Evolutionary conservation across 345 rosid species (phyloP), one percentile per base, ranked within the genome.

Genomic region (Rhodamnia rubescens): DNA sequence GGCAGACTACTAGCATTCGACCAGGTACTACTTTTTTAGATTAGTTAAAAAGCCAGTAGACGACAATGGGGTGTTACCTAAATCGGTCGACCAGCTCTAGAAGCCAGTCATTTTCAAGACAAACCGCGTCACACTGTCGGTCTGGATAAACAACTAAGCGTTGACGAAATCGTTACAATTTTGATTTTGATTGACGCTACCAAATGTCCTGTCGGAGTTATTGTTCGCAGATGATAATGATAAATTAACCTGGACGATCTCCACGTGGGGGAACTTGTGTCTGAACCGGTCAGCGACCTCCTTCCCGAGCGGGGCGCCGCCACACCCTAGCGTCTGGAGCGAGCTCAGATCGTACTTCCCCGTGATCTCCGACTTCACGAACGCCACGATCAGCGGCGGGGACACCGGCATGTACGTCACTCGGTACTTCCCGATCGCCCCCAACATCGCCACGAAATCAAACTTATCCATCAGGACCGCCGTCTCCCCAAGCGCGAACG

Each of bases 271-370:
- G 84, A 95, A 94, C 85, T 95, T 96, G 86, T 90, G 83, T 81
- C 84, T 92, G 88, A 96, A 96, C 86, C 87, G 92, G 88, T 89
- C 91, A n/a, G 93, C 90, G 13, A 92, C 89, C 85, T 95, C 98
- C 93, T 92, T 94, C 8, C 97, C 95, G 1, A 97, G 90, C 21
- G 99, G 96, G 12, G 99, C 98, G 4, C 98, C 99, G 20, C 98
- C 98, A 84, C 94, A 85, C 4, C 92, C 95, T 22, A 97, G 87
- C 54, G 84, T 3, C 88, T 42, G 84, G 26, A 97, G 90, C 36
- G 98, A 95, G 85, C 94, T 88, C 74, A 97, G 85, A 86, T 95
- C 95, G 49, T 92, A 94, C 89, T 90, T 93, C 5, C 83, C 88
- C 22, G 98, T 92, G 82, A 93, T 56, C 69, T 95, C 97, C 74